Base-by-base conservation (phyloP, 1,284 basidiomycete species). In the Apiotrichum sp. region DNA sequence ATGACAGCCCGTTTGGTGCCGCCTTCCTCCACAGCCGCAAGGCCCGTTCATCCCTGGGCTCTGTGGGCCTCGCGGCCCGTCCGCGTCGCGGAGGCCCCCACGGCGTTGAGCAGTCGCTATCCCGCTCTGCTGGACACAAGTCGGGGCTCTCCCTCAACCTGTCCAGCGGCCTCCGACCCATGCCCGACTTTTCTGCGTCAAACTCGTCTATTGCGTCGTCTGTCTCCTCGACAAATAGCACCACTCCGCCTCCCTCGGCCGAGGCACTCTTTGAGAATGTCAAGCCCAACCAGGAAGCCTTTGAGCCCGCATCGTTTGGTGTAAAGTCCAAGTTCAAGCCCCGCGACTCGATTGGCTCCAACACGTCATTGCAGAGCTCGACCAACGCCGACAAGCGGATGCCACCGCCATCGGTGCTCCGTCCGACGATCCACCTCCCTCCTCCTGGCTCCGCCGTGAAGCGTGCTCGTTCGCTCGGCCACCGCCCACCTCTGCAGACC, bases 261-360 rank as follows among this genome's bases (percentile, higher is more conserved):
- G 70, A 72, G 56, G 71, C 66, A 32, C 66, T 72, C 29, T 76
- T 78, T 57, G 74, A 75, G 41, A 67, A 76, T 44, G 70, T 76
- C 53, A 76, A 74, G 55, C 76, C 76, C n/a, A 64, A 76, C 36
- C 71, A 71, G 35, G 72, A 76, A 48, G 75, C 68, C 3, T 78
- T 76, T 56, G 69, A 72, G 42, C 64, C 66, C 22, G 58, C 62
- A 5, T 61, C 68, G 6, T 56, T 55, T 8, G 65, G 68, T 3
- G 66, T 78, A 43, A 67, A 64, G 32, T 64, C 70, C 33, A 76
- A 75, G 61, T 78, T 76, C 63, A 75, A 74, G 57, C 70, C 72
- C 5, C 62, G 75, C 52, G 75, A 75, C 61, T 75, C 72, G 6
- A 69, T 69, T 11, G 67, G 73, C 5, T 74, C 73, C 1, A 72